Base-by-base conservation (phyloP, 192 early-diverging fungal species). In the Coemansia sp. region DNA sequence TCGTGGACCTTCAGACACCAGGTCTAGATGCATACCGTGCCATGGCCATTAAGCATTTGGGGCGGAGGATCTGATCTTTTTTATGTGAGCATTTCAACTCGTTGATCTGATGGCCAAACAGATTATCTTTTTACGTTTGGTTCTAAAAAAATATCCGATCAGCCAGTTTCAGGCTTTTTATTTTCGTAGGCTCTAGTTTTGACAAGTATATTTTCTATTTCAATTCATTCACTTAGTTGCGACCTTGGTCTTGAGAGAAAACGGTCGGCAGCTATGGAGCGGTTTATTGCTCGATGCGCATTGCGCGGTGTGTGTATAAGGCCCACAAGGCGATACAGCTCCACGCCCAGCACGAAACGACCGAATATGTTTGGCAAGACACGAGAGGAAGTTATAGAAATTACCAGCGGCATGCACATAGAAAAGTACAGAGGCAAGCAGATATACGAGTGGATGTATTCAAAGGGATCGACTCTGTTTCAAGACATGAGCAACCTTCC, bases 401-500 rank as follows among this genome's bases (percentile, higher is more conserved):
- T 65, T 5, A 38, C 50, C 0, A 19, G 60, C 11, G 33, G 41
- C 2, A 63, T 71, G 65, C 48, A 36, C 11, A 19, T 58, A 15
- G 65, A 66, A 17, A n/a, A 41, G 11, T 79, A 70, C 45, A 68
- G 76, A 17, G 63, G 71, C 65, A 70, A 57, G 33, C 76, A 79
- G 46, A 65, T 79, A 36, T 64, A 74, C 40, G 57, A 70, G 35
- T 79, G 76, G 76, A 74, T 79, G 8, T 79, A 79, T 41, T 42
- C 49, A 14, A 79, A 73, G 71, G 91, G 91, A n/a, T 69, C 66
- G 2, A 84, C 83, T 3, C 65, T 64, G 48, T 88, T 93, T 46
- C 82, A 87, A 25, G 87, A 88, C n/a, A 91, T 93, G 85, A 61
- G 82, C 6, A 85, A 83, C 49, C 59, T 93, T 55, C 80, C 86